Base-by-base conservation (phyloP, 2,329 filamentous ascomycete species). In the Helotiales sp. region DNA sequence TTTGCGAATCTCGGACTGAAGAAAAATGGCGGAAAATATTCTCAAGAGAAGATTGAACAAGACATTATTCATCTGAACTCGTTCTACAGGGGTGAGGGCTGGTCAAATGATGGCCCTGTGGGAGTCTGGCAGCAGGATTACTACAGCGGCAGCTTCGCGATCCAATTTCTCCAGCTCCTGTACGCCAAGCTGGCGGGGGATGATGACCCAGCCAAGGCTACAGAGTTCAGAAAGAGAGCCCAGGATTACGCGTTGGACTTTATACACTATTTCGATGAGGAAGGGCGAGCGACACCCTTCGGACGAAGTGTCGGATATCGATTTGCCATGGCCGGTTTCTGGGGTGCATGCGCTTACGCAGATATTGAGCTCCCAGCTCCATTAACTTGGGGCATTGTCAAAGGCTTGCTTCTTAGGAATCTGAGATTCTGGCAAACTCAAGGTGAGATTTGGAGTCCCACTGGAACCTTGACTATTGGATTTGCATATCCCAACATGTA, bases 321-420 rank as follows among this genome's bases (percentile, higher is more conserved):
- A n/a, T 93, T 91, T 71, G 89, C 88, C 49, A 92, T 92, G 85
- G 86, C 88, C n/a, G 88, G 85, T 0, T 93, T 93, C 74, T 93
- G 89, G 89, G 86, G 88, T 12, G 87, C 89, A 0, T 74, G 92
- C 27, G 90, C 88, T 1, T 91, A 91, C 66, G 88, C 89, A 3
- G 86, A 86, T 63, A 85, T 91, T 51, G 87, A 91, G 53, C 79
- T 91, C 5, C 88, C 89, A 0, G 79, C 78, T 7, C 88, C 89
- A 0, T 75, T 93, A 53, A 88, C 85, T 2, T 92, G 89, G 88
- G 89, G 90, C 2, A 87, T 90, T 66, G 86, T 92, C 15, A 91
- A 91, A 72, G 89, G 90, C 2, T 80, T 93, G 13, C 79, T 91
- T 36, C 73, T 93, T 55, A 81, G 89, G 13, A 87, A 93, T 68